Evolutionary conservation across 805 yeast genomes (phyloP).

Genomic region (Saccharomycopsis oosterbeekiorum): DNA sequence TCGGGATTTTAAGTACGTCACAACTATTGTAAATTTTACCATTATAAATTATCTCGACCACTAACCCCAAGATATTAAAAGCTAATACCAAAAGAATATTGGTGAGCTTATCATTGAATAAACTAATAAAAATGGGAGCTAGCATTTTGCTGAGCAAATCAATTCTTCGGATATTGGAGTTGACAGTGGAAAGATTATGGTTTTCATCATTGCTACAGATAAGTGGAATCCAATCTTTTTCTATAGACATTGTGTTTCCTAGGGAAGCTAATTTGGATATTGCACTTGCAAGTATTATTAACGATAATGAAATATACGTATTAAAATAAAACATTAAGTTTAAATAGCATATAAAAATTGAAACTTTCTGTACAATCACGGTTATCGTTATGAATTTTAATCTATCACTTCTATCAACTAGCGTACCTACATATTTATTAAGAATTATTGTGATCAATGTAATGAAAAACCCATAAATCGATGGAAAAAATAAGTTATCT

Average conservation of each 20-base stretch:
- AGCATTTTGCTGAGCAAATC: background rate
- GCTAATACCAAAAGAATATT: background rate
- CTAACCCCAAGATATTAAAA: background rate
- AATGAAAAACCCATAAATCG: background rate
- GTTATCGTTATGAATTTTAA: background rate
- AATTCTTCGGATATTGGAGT: background rate
- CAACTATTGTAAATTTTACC: background rate
- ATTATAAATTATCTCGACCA: background rate
- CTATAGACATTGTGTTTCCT: background rate
- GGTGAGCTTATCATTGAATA: background rate
- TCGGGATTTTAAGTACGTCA: background rate
- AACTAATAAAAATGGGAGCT: background rate
- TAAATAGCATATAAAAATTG: background rate
- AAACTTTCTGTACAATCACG: background rate
- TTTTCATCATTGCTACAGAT: background rate
- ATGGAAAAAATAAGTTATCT: background rate
- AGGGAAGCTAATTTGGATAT: background rate
- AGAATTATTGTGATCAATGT: background rate
- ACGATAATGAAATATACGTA: background rate
- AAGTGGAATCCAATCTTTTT: background rate
- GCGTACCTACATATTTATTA: background rate
- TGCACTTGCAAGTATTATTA: background rate
- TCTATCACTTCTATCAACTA: background rate
- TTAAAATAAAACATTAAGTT: background rate
- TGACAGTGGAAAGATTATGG: background rate